A percentile compares a stretch with the other conserved stretches of the same genome.
Evolutionary conservation across 768 basidiomycete species (phyloP).

Genomic region (Lyophyllum atratum): DNA sequence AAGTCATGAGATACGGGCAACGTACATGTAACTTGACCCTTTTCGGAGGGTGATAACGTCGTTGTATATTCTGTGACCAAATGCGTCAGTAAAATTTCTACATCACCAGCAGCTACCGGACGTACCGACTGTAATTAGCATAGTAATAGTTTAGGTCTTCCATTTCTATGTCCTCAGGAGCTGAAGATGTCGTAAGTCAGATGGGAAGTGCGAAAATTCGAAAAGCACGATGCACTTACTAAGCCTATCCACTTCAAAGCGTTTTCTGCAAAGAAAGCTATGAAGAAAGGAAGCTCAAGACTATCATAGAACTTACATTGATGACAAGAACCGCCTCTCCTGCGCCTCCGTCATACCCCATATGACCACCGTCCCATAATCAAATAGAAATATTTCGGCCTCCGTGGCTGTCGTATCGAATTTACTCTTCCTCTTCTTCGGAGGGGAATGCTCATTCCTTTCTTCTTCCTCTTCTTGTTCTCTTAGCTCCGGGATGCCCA

Average conservation of each 20-base stretch:
- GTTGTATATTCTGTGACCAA: conserved; percentile 77
- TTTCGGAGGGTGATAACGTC: conserved; percentile 95
- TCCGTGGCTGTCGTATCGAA: conserved; percentile 67
- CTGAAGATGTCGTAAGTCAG: conserved; percentile 35
- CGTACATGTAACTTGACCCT: conserved; percentile 94
- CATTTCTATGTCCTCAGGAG: conserved; percentile 89
- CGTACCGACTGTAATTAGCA: conserved; percentile 92
- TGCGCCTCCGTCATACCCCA: conserved; percentile 98
- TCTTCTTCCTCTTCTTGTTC: conserved; percentile 34
- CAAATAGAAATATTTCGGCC: conserved; percentile 91
- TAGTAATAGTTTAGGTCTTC: conserved; percentile 98
- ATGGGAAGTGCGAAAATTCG: conserved; percentile 2
- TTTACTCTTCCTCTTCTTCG: conserved; percentile 60
- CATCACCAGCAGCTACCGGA: conserved; percentile 6
- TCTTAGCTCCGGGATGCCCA: conserved; percentile 75
- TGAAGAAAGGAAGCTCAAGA: conserved; percentile 3
- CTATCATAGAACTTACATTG: conserved; percentile 62
- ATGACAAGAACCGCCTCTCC: conserved; percentile 87
- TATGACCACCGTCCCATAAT: conserved; percentile 93
- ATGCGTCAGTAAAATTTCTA: conserved; percentile 2
- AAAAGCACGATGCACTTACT: conserved; percentile 41
- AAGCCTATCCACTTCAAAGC: conserved; percentile 91
- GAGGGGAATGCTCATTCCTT: conserved; percentile 31
- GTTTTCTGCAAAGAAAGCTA: conserved; percentile 59
- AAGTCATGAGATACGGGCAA: conserved; percentile 10